These are phyloP conservation scores for Hsuehochloa calcarea DNA, from an alignment of 176 grass and related monocot species.

Conservation along the genomic window DNA sequence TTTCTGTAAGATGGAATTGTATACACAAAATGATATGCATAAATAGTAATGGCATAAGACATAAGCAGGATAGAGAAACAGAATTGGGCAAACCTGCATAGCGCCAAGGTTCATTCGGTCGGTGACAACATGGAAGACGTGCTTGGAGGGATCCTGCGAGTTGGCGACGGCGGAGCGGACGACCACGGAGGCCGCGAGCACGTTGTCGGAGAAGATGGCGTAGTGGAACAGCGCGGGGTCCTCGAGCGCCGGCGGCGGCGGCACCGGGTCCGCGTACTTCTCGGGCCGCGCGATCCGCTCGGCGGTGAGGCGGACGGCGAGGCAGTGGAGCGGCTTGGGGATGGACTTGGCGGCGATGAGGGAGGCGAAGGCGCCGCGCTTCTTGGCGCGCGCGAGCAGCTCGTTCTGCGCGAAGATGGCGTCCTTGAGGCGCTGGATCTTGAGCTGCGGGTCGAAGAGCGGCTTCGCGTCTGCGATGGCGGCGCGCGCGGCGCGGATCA, in stretches of 20 bases:
- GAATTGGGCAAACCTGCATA: conserved; percentile 74
- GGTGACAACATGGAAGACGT: conserved; percentile 96
- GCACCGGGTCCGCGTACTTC: conserved; percentile 55
- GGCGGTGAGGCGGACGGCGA: conserved; percentile 89
- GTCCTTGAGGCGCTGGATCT: conserved; percentile 98
- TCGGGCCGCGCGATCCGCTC: conserved; percentile 76
- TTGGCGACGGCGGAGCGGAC: conserved; percentile 87
- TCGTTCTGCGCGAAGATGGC: conserved; percentile 91
- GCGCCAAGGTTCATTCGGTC: conserved; percentile 98
- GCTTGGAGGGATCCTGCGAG: conserved; percentile 64
- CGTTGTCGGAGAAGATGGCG: conserved; percentile 98
- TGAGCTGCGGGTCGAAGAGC: conserved; percentile 94
- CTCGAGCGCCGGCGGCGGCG: conserved; percentile 51
- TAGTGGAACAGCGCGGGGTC: conserved; percentile 89
- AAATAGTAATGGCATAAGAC: background rate
- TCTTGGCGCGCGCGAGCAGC: conserved; percentile 84
- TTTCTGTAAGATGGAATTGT: background rate
- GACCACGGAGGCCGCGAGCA: conserved; percentile 91
- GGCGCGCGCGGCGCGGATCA: conserved; percentile 75
- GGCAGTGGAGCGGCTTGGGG: conserved; percentile 91
- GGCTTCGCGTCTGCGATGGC: conserved; percentile 80
- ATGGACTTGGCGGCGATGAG: conserved; percentile 99
- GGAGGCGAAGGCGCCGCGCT: conserved; percentile 85
- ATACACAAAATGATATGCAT: background rate
- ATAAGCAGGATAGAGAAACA: background rate